Base-by-base conservation (phyloP, 495 filamentous ascomycete species). In the Jackrogersella multiformis region DNA sequence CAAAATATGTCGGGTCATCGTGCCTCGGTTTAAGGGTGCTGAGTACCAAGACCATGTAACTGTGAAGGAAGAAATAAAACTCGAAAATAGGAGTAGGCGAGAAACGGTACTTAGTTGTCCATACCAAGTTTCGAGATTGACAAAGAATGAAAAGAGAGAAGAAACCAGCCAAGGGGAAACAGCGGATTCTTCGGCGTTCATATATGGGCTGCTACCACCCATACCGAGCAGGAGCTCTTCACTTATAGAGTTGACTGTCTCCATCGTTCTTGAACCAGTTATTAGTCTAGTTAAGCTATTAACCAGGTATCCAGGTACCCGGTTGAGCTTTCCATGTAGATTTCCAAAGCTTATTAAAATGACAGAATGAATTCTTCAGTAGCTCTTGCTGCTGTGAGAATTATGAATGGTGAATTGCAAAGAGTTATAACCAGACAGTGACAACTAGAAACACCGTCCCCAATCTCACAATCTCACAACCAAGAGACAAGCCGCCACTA, bases 71-170 rank as follows among this genome's bases (percentile, higher is more conserved):
- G 20, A 56, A 10, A 57, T 10, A 12, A 65, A 39, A 35, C 62
- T 65, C 2, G 61, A 41, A 39, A 65, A 54, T 23, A 70, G 16
- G 38, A 70, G 61, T 10, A 70, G 38, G 24, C 67, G 67, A 52
- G 67, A 70, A 42, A 20, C 5, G 8, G 32, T 46, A 9, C 32
- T 39, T 24, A 70, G 49, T 34, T 61, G 36, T 3, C 28, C 56
- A 58, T 61, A 65, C 67, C 61, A 65, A 20, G 23, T 30, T 38
- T 57, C 61, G 16, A 65, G 18, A 15, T 18, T 34, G 15, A 26
- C 10, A 39, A 57, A 35, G 21, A 49, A 45, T 24, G 67, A 46
- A n/a, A 56, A 24, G 12, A 58, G 8, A 39, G 41, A 62, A 48
- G 67, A 15, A 21, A 58, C 18, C 15, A 57, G 8, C 16, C 26